Base-by-base conservation (phyloP, 2,329 filamentous ascomycete species). In the Sarocladium kiliense region DNA sequence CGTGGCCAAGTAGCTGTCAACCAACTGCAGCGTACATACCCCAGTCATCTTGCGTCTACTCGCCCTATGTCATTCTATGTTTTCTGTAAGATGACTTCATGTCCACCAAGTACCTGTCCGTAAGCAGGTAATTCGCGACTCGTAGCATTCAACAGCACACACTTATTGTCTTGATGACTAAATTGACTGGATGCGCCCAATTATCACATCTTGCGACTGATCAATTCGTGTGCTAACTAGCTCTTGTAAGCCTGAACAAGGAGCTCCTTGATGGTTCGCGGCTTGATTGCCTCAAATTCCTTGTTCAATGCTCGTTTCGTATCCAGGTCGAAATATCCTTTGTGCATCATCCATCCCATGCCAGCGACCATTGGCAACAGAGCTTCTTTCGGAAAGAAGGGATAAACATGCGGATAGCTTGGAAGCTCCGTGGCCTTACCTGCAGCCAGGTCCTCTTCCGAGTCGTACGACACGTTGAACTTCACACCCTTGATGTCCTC, bases 401-500 rank as follows among this genome's bases (percentile, higher is more conserved):
- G 49, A 49, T 68, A 68, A 7, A 61, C 37, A 1, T 55, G 27
- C 2, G 54, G n/a, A 14, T 68, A 62, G 4, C 47, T 32, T 1
- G 67, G 66, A 2, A 69, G 61, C 54, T 67, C 66, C 7, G 72
- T 74, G 5, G 69, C 61, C 57, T 69, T 53, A 0, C 71, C 71
- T 16, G 55, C 37, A 21, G 65, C 63, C 26, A 76, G 58, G 44
- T 65, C 65, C n/a, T 74, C 70, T 1, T 62, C 18, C 27, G 57
- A 62, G 54, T 77, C 73, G 39, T 76, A 66, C 2, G 57, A 56
- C 4, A 75, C 70, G 6, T 65, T 58, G 58, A 76, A 75, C 39
- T 72, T 71, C n/a, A 61, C 61, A 2, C 67, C 74, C 74, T 53
- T 65, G 71, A 26, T 64, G 42, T 71, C 65, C 59, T 78, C 74